Conservation (phyloP, 345 rosid species). For the Aegle marmelos region DNA sequence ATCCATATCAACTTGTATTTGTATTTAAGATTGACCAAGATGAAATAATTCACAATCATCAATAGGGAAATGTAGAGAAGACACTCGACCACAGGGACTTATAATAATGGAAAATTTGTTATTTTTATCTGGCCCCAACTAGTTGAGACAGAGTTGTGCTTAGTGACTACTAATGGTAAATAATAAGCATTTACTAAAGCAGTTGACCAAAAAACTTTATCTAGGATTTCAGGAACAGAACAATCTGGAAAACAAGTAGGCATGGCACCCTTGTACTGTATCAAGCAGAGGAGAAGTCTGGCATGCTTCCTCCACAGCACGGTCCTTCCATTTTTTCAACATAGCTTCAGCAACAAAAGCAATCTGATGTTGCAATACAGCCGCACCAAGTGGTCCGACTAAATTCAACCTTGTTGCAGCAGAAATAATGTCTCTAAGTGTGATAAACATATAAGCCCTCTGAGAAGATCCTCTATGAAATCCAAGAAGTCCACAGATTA, state of each 20-base stretch:
- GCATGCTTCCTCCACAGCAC: constrained; percentile 56
- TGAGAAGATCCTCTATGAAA: constrained; percentile 60
- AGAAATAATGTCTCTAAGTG: constrained; percentile 71
- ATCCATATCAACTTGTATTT: neutral
- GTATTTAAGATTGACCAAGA: neutral
- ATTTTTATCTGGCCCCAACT: neutral
- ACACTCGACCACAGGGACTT: neutral
- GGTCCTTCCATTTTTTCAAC: constrained; percentile 61
- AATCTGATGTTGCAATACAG: constrained; percentile 76
- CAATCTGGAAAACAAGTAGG: neutral
- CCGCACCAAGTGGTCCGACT: constrained; percentile 75
- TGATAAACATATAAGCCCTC: constrained; percentile 74
- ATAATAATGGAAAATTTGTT: too few relatives aligned
- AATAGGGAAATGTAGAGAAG: neutral
- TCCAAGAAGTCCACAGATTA: constrained; percentile 71
- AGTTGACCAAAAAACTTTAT: too few relatives aligned
- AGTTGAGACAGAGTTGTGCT: neutral
- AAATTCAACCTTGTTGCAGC: constrained; percentile 88
- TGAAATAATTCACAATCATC: neutral
- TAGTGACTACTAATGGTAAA: too few relatives aligned
- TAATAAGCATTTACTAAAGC: neutral
- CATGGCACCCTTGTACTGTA: constrained; percentile 76
- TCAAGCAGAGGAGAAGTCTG: constrained; percentile 78
- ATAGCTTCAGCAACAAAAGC: constrained; percentile 56
- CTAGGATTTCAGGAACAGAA: neutral